Conservation (phyloP, 805 yeast genomes). For the Nakazawaea ernobii region DNA sequence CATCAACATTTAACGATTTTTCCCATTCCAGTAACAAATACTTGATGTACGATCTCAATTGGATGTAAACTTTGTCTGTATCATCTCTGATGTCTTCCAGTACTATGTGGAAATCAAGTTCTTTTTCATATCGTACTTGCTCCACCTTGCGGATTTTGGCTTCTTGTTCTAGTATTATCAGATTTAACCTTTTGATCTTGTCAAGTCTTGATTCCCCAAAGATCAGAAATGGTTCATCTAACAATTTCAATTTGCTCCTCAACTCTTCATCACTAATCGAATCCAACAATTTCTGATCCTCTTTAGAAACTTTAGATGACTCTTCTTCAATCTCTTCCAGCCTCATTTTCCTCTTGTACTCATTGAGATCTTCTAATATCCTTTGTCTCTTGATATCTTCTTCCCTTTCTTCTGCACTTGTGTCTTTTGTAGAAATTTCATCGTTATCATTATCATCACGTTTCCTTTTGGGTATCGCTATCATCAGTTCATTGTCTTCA, state of each 20-base stretch:
- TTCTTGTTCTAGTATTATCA: slow-evolving; percentile 11
- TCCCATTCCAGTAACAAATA: slow-evolving; percentile 36
- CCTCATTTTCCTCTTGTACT: not conserved
- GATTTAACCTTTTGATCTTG: slow-evolving; percentile 13
- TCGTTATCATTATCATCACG: slow-evolving; percentile 3
- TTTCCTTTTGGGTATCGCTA: slow-evolving; percentile 13
- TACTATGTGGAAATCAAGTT: slow-evolving; percentile 15
- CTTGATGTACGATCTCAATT: slow-evolving; percentile 44
- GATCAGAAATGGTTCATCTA: slow-evolving; percentile 17
- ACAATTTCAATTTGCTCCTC: slow-evolving; percentile 16
- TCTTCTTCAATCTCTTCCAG: slow-evolving; percentile 8
- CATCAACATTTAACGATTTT: not conserved
- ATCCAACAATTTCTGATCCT: not conserved
- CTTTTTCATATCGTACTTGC: slow-evolving; percentile 24
- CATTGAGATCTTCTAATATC: not conserved
- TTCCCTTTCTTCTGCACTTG: slow-evolving; percentile 1
- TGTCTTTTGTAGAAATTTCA: too few relatives aligned
- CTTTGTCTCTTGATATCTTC: not conserved
- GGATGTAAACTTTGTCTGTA: slow-evolving; percentile 26
- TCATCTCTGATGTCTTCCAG: slow-evolving; percentile 29
- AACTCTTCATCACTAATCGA: slow-evolving; percentile 23
- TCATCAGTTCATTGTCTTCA: slow-evolving; percentile 23
- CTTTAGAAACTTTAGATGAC: not conserved
- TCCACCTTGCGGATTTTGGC: slow-evolving; percentile 20
- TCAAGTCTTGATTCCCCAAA: slow-evolving; percentile 15